Evolutionary conservation across 805 yeast genomes (phyloP), one percentile per base, ranked within the genome.

Genomic region (Saturnispora hagleri): DNA sequence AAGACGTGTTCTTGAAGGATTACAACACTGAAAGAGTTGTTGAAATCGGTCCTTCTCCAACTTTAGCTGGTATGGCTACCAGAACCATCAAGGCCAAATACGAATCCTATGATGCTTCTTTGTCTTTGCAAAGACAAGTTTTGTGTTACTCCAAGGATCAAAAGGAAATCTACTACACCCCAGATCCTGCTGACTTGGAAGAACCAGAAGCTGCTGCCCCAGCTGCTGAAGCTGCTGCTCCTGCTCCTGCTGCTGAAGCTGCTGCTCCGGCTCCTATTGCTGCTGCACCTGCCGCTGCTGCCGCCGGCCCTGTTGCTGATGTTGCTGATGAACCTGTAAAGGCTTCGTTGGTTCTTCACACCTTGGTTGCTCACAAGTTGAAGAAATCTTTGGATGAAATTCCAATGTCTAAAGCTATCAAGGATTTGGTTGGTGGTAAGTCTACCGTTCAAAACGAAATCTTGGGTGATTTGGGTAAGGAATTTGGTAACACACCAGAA

Each of bases 381-480:
- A 93, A 91, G 81, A 93, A 93, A 73, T 72, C 95, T 1, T 71
- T 90, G 59, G 96, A 85, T 55, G 84, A 87, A 60, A 73, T 93
- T 51, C 87, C 99, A 50, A 75, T 88, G 78, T 72, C 89, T 54
- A 93, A 93, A 73, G 90, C 99, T 48, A 89, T 93, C 67, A 93
- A 93, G 72, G 99, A 93, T 66, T 78, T 93, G 64, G 99, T 93
- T 57, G 95, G 95, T 64, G 99, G 99, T 74, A 93, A 93, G 70
- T 93, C 99, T 26, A 93, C 99, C 20, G 91, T 93, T 46, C 99
- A 93, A 74, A 93, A 93, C 71, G 99, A 93, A 76, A 93, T 93
- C 61, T 80, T 93, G 61, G 99, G 99, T 77, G 99, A 93, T 66
- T 78, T 93, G 64, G 98, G 98, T 66, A 93, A 93, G 72, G 99